Evolutionary conservation across 2,329 filamentous ascomycete species (phyloP), one percentile per base, ranked within the genome.

Genomic region (Nothopassalora personata): DNA sequence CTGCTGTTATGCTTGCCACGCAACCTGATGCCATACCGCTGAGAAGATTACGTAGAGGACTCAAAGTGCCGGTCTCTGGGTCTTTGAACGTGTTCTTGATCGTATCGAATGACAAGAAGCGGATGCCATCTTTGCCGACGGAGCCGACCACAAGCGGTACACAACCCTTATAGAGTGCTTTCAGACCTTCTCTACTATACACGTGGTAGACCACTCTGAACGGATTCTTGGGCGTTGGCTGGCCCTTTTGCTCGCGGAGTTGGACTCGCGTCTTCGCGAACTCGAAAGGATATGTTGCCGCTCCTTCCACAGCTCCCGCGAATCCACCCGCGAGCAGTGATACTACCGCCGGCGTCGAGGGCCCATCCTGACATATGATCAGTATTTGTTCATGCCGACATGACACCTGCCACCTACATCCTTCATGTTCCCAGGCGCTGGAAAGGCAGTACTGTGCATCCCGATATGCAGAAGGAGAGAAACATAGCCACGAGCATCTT

Each of bases 241-340:
- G 68, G 15, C 77, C 73, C 60, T 74, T 74, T 57, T 79, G 73
- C 45, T 74, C 71, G 31, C 75, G 75, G n/a, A 86, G 74, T 63
- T 87, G 84, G 3, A 84, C 79, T 56, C 83, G 76, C 0, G 85
- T 87, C 72, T 88, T 88, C 56, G 85, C 84, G 65, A 86, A 88
- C 67, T 88, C 85, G 65, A 87, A 83, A 0, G 85, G 85, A 70
- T 87, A 87, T 9, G 71, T 73, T 15, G 67, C 64, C 23, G 68
- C 67, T 8, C 67, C 72, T 56, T 73, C 71, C 10, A 72, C 64
- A 28, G 70, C 70, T 36, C 71, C 71, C n/a, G 72, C 72, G 23
- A 72, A 66, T 36, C 72, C 72, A 28, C 72, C 72, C 6, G 72
- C 71, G 7, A 71, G 58, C 13, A 74, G 60, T 9, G 70, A 73